Evolutionary conservation across 768 basidiomycete genomes (phyloP).

Genomic region (Aureoboletus auriporus): DNA sequence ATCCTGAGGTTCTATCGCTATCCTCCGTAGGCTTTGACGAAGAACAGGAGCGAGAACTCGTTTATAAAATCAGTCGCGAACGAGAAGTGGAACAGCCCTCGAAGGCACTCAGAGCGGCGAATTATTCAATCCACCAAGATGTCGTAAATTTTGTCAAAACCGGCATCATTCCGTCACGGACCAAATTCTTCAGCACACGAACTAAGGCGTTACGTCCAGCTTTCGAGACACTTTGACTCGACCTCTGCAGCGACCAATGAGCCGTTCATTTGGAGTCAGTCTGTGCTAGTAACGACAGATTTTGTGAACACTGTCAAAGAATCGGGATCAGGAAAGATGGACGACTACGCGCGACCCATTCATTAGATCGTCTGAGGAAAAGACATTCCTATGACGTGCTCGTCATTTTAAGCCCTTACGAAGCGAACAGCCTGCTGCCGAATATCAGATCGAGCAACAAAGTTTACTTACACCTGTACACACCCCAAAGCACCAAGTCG

Average conservation of each 20-base stretch:
- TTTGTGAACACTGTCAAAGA: background rate
- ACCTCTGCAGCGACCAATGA: background rate
- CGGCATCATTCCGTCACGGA: background rate
- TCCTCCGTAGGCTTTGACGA: constrained; percentile 4
- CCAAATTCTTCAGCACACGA: too few relatives aligned
- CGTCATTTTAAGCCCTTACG: constrained; percentile 37
- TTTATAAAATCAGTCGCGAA: constrained; percentile 39
- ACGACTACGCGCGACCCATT: background rate
- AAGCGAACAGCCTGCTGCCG: constrained; percentile 37
- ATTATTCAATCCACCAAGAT: constrained; percentile 14
- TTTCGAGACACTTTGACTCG: background rate
- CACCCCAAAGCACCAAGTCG: constrained; percentile 32
- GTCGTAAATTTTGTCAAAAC: constrained; percentile 19
- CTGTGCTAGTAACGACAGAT: background rate
- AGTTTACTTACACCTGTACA: constrained; percentile 40
- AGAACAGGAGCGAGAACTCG: constrained; percentile 41
- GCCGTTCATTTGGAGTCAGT: background rate
- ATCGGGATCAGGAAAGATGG: background rate
- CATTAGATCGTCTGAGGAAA: background rate
- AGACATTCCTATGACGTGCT: constrained; percentile 7
- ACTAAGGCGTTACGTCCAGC: too few relatives aligned
- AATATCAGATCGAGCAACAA: constrained; percentile 27
- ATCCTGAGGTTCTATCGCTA: constrained; percentile 5
- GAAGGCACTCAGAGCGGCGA: constrained; percentile 13
- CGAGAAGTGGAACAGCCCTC: constrained; percentile 33